These are phyloP conservation scores for Psilocybe azurescens DNA, from an alignment of 768 basidiomycete species.

Conservation along the genomic window DNA sequence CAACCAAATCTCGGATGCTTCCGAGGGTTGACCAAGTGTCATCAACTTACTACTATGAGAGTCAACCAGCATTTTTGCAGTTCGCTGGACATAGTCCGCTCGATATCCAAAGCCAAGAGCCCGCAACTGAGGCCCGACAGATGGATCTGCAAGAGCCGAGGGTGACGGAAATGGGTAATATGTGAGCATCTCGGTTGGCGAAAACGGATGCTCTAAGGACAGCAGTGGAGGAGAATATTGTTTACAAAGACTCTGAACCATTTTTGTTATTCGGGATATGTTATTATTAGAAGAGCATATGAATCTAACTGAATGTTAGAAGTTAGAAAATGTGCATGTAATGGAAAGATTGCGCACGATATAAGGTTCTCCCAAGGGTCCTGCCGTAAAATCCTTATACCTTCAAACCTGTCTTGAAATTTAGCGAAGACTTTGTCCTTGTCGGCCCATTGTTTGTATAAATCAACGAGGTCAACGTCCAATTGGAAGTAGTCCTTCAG, in stretches of 20 bases:
- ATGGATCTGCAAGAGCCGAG: conserved; percentile 60
- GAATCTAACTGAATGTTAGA: conserved; percentile 58
- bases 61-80: conserved; percentile 78
- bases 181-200: conserved; percentile 29
- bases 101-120: conserved; percentile 95
- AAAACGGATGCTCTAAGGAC: conserved; percentile 42
- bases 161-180: conserved; percentile 92
- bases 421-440: conserved; percentile 78
- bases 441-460: conserved; percentile 80
- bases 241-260: conserved; percentile 84
- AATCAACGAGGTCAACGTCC: conserved; percentile 65
- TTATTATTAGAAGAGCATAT: conserved; percentile 99
- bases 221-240: conserved; percentile 78
- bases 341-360: conserved; percentile 62
- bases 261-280: conserved; percentile 91
- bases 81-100: conserved; percentile 86
- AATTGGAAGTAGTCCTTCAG: conserved; percentile 91
- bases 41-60: conserved; percentile 40
- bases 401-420: conserved; percentile 68
- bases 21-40: conserved; percentile 29
- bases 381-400: conserved; percentile 88
- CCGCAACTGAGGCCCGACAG: conserved; percentile 69
- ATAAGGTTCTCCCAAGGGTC: conserved; percentile 96
- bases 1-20: conserved; percentile 69
- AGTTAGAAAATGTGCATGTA: not conserved